Base-by-base conservation (phyloP, 352 stramenopile species). In the Pythium utonaiense region DNA sequence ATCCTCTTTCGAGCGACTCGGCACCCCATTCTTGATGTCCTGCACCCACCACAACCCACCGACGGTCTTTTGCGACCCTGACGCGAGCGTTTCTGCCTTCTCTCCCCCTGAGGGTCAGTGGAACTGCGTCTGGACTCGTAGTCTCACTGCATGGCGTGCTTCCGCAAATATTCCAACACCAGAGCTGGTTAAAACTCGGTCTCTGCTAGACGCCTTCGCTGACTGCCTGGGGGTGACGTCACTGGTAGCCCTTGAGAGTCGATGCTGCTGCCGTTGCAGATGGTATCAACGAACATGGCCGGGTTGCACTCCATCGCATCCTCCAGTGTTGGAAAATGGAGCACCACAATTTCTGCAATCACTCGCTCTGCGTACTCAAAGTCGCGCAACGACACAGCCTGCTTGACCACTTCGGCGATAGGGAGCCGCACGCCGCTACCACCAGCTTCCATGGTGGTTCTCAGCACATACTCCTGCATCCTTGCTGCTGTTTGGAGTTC, bases 291-390 rank as follows among this genome's bases (percentile, higher is more conserved):
- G 60, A 93, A 90, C 33, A 79, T 70, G 19, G 87, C 52, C 21
- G 81, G 80, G 48, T 93, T 84, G 66, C 88, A 83, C 40, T 93
- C 84, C 77, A 91, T 89, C 16, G 82, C 84, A 52, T 93, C 84
- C 16, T 91, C 71, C 4, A 93, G 75, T 12, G 67, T 60, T 19
- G 83, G 77, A 49, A 91, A 91, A 51, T 82, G 75, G 21, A 75
- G 74, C 27, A 86, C 55, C 27, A 91, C 82, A 19, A 88, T 68
- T 49, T 89, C 69, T 1, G 74, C 73, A 10, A 93, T 63, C 50
- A 93, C 36, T 41, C 91, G 75, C 40, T 91, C 79, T 12, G 77
- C 78, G 7, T 49, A 62, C 1, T 52, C 57, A 14, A 50, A 57
- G 19, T 83, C 71, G 16, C 54, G 54, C 57, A 59, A 3, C 28